These are phyloP conservation scores for Globisporangium splendens DNA, from an alignment of 352 stramenopile species.

Conservation along the genomic window DNA sequence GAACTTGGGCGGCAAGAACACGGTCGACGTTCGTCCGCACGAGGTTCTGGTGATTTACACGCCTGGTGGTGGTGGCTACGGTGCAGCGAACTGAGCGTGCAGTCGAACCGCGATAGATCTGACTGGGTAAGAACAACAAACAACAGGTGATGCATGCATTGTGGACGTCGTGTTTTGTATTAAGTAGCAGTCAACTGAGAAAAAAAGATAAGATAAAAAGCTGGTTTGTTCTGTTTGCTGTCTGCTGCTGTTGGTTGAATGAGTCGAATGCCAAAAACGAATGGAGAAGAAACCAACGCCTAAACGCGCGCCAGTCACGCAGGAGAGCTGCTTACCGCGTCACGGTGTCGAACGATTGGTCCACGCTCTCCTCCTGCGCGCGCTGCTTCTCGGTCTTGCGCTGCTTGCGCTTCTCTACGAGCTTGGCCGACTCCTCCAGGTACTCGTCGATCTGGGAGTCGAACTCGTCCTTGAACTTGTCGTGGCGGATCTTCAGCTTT, in stretches of 20 bases:
- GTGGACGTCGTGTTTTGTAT: too few species aligned
- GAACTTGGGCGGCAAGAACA: conserved; percentile 93
- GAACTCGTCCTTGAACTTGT: conserved; percentile 52
- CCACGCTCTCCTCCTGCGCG: conserved; percentile 3
- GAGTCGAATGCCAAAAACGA: too few species aligned
- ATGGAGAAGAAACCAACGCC: too few species aligned
- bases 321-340: not conserved
- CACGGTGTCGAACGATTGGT: conserved; percentile 15
- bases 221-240: too few species aligned
- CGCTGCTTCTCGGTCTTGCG: conserved; percentile 7
- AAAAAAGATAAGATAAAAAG: conserved; percentile 12
- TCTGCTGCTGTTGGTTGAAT: too few species aligned
- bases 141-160: too few species aligned
- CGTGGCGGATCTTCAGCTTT: conserved; percentile 39
- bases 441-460: conserved; percentile 67
- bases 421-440: conserved; percentile 22
- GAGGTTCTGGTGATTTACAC: conserved; percentile 96
- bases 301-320: too few species aligned
- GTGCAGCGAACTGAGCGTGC: conserved; percentile 15
- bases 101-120: not conserved
- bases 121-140: too few species aligned
- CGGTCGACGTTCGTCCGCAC: conserved; percentile 87
- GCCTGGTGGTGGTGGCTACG: conserved; percentile 95
- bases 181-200: not conserved
- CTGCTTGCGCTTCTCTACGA: conserved; percentile 17